A percentile compares a stretch with the other conserved stretches of the same genome.
phyloP scores from a whole-genome alignment of 73 alveolate species.

The Stentor coeruleus region DNA sequence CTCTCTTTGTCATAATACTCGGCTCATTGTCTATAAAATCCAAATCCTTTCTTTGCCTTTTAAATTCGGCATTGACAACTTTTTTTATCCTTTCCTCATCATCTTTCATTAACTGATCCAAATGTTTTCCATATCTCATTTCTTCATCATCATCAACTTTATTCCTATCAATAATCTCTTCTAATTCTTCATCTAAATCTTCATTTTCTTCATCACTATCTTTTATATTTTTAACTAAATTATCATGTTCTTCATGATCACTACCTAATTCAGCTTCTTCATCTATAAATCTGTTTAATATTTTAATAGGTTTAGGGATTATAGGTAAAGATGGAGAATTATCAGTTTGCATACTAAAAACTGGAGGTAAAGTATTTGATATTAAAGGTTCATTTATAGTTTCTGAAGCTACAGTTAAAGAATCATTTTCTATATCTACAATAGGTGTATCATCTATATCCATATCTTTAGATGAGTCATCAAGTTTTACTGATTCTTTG shows the following conservation, averaged over 20 bases:
- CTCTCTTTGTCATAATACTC: not conserved
- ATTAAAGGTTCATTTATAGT: not conserved
- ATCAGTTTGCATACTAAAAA: not conserved
- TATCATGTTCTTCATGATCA: slow-evolving; percentile 25
- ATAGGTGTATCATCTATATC: not conserved
- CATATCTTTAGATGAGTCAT: not conserved
- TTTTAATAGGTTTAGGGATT: not conserved
- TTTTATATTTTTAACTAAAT: not conserved
- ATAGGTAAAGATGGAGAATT: not conserved
- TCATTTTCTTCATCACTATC: not conserved
- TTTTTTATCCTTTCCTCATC: slow-evolving; percentile 7
- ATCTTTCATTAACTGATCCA: not conserved
- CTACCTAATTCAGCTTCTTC: slow-evolving; percentile 18
- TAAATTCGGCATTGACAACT: slow-evolving; percentile 23
- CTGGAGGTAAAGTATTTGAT: not conserved
- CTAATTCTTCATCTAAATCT: not conserved
- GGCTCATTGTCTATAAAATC: not conserved
- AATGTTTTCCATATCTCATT: not conserved
- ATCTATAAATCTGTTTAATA: not conserved
- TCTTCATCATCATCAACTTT: slow-evolving; percentile 9
- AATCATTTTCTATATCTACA: not conserved
- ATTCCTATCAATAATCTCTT: not conserved
- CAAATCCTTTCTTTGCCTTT: not conserved
- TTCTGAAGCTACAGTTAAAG: not conserved
- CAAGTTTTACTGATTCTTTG: not conserved